phyloP scores from a whole-genome alignment of 805 yeast species.

The Schizosaccharomyces lindneri region DNA sequence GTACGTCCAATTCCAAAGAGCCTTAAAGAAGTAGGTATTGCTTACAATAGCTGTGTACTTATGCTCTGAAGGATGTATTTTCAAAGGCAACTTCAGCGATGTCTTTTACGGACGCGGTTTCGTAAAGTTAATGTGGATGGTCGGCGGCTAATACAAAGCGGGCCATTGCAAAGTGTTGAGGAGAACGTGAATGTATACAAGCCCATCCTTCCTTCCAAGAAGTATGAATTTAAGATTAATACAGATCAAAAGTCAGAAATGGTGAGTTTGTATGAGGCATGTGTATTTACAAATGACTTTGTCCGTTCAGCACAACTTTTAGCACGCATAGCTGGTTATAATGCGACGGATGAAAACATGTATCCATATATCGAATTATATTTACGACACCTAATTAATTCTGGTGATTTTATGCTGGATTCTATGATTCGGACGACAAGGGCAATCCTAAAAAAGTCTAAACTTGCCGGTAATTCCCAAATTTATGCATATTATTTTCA shows the following conservation, averaged over 20 bases:
- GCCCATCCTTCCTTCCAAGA: background rate
- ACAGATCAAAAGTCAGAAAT: background rate
- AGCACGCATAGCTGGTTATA: background rate
- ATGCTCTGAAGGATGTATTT: too few relatives aligned
- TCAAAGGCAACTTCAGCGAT: too few relatives aligned
- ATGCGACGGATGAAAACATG: background rate
- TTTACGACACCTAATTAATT: background rate
- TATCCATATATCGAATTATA: background rate
- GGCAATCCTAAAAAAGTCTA: too few relatives aligned
- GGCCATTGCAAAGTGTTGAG: background rate
- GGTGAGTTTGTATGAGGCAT: background rate
- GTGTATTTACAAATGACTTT: background rate
- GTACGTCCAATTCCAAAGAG: too few relatives aligned
- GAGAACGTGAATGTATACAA: background rate
- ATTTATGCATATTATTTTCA: too few relatives aligned
- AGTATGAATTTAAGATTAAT: background rate
- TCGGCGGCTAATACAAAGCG: too few relatives aligned
- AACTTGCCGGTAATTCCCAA: too few relatives aligned
- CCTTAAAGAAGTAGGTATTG: too few relatives aligned
- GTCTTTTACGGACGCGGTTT: too few relatives aligned
- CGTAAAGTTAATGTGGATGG: too few relatives aligned
- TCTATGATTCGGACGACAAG: background rate
- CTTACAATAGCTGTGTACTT: too few relatives aligned
- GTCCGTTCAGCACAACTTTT: background rate
- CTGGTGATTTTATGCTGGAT: background rate